These are phyloP conservation scores for Xylaria nigripes DNA, from an alignment of 495 filamentous ascomycete species.

Conservation along the genomic window DNA sequence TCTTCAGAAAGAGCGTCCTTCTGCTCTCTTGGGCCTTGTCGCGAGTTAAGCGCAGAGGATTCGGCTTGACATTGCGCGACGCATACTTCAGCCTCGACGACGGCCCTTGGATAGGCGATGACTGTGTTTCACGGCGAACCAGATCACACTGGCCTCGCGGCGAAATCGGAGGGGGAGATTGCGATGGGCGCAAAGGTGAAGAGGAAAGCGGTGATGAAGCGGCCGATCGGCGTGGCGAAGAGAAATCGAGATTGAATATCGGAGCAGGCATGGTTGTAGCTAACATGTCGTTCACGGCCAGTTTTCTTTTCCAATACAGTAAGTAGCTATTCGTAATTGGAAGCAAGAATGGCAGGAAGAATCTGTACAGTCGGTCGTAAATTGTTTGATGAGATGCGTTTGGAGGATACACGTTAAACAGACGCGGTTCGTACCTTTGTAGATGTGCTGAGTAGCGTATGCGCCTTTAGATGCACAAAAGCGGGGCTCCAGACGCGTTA, in stretches of 20 bases:
- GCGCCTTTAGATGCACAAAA: conserved; percentile 6
- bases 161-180: conserved; percentile 23
- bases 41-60: conserved; percentile 30
- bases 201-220: conserved; percentile 29
- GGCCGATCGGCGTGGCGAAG: conserved; percentile 25
- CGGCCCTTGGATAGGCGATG: conserved; percentile 25
- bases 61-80: conserved; percentile 25
- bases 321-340: neutral
- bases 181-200: conserved; percentile 24
- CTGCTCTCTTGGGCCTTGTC: conserved; percentile 46
- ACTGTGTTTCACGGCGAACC: conserved; percentile 24
- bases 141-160: conserved; percentile 20
- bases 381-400: no score
- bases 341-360: no score
- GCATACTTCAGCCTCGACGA: conserved; percentile 25
- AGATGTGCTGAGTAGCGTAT: no score
- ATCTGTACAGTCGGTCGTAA: no score
- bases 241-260: conserved; percentile 23
- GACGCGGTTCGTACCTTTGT: conserved; percentile 2
- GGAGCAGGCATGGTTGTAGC: conserved; percentile 20
- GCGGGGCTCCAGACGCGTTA: conserved; percentile 7
- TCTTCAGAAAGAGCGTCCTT: conserved; percentile 63
- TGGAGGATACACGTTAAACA: conserved; percentile 1
- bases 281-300: conserved; percentile 21
- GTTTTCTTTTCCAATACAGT: neutral